Evolutionary conservation across 345 rosid species (phyloP).

Genomic region (Syzygium oleosum): DNA sequence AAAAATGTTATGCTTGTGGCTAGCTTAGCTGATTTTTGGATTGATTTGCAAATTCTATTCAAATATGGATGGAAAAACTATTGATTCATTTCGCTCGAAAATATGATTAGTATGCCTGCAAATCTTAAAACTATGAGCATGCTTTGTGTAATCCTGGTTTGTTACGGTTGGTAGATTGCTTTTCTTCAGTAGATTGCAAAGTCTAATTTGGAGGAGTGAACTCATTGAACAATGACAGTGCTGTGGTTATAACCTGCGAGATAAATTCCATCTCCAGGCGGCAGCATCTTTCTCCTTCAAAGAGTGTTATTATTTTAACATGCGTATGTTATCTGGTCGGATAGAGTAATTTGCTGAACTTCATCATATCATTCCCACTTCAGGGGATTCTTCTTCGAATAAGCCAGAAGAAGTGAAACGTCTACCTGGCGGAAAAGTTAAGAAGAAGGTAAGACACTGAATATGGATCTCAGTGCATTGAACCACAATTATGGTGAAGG

Average conservation of each 20-base stretch:
- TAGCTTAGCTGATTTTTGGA: not conserved
- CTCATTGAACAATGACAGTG: not conserved
- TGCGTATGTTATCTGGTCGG: not conserved
- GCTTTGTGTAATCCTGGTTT: not conserved
- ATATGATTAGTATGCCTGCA: not conserved
- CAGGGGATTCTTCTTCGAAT: conserved; percentile 35
- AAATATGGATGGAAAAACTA: not conserved
- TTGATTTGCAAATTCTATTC: not conserved
- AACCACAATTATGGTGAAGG: not conserved
- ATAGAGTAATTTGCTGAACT: not conserved
- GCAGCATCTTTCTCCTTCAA: not conserved
- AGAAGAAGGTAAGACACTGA: conserved; percentile 68
- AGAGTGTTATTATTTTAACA: not conserved
- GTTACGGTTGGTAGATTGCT: not conserved
- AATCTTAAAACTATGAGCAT: not conserved
- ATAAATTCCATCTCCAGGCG: not conserved
- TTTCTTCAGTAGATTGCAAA: not conserved
- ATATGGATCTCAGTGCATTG: not conserved
- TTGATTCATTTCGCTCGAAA: not conserved
- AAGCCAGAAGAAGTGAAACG: conserved; percentile 82
- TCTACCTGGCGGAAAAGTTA: conserved; percentile 87
- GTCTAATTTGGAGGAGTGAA: not conserved
- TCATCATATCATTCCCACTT: not conserved
- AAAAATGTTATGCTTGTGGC: not conserved
- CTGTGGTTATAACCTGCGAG: not conserved